phyloP scores from a whole-genome alignment of 2,329 filamentous ascomycete species.

The Sordariomycetes sp. region DNA sequence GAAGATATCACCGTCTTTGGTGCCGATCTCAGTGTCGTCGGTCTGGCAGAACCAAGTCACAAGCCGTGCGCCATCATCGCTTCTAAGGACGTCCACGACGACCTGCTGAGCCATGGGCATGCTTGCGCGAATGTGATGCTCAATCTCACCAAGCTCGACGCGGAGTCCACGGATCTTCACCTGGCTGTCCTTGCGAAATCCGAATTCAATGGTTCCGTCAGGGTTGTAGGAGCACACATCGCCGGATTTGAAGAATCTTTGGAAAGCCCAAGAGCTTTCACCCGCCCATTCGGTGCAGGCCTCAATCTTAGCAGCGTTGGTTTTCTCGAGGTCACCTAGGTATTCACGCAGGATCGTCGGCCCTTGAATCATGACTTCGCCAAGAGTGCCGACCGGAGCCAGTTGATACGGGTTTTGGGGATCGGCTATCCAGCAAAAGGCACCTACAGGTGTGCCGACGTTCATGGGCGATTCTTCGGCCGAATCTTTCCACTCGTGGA shows the following conservation, averaged over 20 bases:
- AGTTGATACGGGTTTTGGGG: constrained; percentile 6
- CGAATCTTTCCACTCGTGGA: not conserved
- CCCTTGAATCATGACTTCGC: constrained; percentile 9
- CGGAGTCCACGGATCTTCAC: constrained; percentile 46
- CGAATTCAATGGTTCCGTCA: constrained; percentile 1
- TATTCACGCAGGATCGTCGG: constrained; percentile 37
- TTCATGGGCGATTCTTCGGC: not conserved
- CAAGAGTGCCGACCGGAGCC: constrained; percentile 6
- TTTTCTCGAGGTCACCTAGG: constrained; percentile 20
- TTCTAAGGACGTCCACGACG: not conserved
- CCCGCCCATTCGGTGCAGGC: not conserved
- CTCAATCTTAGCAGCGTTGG: constrained; percentile 12
- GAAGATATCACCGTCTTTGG: constrained; percentile 6
- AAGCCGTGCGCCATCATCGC: not conserved
- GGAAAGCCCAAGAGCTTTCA: constrained; percentile 7
- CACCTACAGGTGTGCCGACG: constrained; percentile 5
- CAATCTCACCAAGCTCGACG: constrained; percentile 27
- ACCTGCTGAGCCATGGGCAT: no score
- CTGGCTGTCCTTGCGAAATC: constrained; percentile 13
- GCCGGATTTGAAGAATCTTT: constrained; percentile 11
- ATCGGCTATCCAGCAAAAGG: constrained; percentile 11
- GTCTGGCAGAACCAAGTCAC: constrained; percentile 1
- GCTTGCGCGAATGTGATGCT: constrained; percentile 3
- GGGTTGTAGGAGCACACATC: constrained; percentile 2
- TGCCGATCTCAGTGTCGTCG: not conserved